Evolutionary conservation across 192 early-diverging fungal genomes (phyloP).

Genomic region (Chytriomyces sp.): DNA sequence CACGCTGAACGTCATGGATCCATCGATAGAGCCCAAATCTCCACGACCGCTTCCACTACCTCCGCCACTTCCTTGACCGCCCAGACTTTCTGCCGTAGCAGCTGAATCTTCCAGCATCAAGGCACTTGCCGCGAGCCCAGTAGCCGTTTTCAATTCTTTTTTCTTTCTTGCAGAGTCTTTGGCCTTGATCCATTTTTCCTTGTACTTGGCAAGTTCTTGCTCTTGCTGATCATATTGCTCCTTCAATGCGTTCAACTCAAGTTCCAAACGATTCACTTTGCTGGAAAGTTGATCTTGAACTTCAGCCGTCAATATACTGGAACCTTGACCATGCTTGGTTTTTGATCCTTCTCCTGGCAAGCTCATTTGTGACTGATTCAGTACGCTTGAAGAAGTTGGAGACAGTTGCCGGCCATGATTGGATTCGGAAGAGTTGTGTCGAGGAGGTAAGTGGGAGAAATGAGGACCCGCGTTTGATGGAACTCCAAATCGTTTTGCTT

Average conservation of each 20-base stretch:
- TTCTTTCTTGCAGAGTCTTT: conserved; percentile 75
- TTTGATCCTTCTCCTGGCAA: not conserved
- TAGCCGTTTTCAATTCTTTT: conserved; percentile 44
- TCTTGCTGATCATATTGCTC: conserved; percentile 58
- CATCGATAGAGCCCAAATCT: not conserved
- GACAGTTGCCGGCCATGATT: not conserved
- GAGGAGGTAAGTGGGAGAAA: not conserved
- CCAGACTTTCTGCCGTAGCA: not conserved
- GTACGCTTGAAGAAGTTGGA: not conserved
- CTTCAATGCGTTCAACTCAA: conserved; percentile 54
- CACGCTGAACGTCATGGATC: conserved; percentile 7
- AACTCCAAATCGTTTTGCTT: conserved; percentile 29
- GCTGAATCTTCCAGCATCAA: not conserved
- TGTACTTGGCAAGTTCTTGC: conserved; percentile 67
- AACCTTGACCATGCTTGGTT: no score
- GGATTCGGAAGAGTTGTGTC: conserved; percentile 5
- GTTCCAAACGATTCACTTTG: conserved; percentile 64
- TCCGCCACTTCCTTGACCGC: conserved; percentile 10
- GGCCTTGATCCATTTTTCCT: conserved; percentile 78
- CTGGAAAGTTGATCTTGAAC: not conserved
- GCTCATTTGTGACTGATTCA: not conserved
- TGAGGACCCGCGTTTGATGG: not conserved
- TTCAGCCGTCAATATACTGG: no score
- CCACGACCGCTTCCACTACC: not conserved
- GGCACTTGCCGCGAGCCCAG: not conserved